Evolutionary conservation across 495 filamentous ascomycete genomes (phyloP), one percentile per base, ranked within the genome.

Genomic region (Glonium stellatum): DNA sequence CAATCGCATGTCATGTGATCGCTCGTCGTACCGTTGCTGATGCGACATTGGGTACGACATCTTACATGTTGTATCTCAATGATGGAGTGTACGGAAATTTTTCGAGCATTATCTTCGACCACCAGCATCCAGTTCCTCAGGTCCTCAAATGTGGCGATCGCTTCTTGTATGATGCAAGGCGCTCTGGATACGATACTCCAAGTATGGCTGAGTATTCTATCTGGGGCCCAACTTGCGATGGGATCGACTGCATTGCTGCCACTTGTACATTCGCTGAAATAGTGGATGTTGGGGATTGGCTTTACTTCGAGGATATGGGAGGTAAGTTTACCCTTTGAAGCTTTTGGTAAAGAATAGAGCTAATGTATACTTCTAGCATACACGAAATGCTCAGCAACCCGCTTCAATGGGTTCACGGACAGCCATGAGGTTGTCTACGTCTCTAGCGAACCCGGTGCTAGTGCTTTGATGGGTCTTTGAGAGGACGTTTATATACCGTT

Each of bases 41-140:
- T 61, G 79, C 79, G 19, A 73, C 74, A 54, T 72, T 78, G 47
- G 76, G 74, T 22, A 81, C 76, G 53, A 76, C 78, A 39, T 88
- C 85, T 55, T 96, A 93, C 79, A 97, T 97, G 92, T 74, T 96
- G 27, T 97, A 98, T 72, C 76, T 97, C 64, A 97, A 97, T 68
- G 93, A 97, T 66, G 93, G 93, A 25, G 84, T 97, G 41, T 99
- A 99, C 64, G 92, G 93, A 59, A 97, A 97, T 74, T 97, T 99
- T 74, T 92, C 89, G 60, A 93, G 88, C 81, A 96, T 97, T 79
- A 95, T 99, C 75, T 99, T 96, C 73, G 95, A 97, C 68, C 95
- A 97, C 72, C 95, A 99, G 77, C 80, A 95, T 67, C 92, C 92
- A 0, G 74, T 86, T 46, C 89, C 92, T 52, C 89, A 85, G 72